These are phyloP conservation scores for Mollisiaceae sp. DNA, from an alignment of 2,329 filamentous ascomycete genomes.

Conservation along the genomic window DNA sequence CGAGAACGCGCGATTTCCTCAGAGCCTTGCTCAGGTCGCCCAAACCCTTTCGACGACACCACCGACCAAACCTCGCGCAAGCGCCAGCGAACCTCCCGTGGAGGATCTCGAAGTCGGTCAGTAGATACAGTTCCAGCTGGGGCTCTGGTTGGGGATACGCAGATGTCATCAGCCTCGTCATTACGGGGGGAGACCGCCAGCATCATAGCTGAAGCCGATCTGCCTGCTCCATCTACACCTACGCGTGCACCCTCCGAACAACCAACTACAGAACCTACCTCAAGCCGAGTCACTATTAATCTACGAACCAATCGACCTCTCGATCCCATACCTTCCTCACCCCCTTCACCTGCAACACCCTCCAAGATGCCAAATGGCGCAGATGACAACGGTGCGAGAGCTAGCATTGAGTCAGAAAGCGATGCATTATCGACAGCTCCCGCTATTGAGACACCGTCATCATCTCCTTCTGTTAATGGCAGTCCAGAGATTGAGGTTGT, in stretches of 20 bases:
- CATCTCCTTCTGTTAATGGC: constrained; percentile 38
- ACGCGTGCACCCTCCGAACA: constrained; percentile 41
- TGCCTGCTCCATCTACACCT: constrained; percentile 40
- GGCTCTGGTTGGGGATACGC: constrained; percentile 27
- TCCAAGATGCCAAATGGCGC: constrained; percentile 36
- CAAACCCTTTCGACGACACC: constrained; percentile 66
- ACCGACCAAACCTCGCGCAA: constrained; percentile 58
- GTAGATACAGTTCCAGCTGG: constrained; percentile 44
- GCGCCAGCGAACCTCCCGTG: constrained; percentile 64
- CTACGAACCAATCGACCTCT: constrained; percentile 54
- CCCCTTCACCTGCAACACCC: constrained; percentile 48
- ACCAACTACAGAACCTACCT: constrained; percentile 50
- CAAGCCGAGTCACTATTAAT: constrained; percentile 66
- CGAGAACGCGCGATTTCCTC: constrained; percentile 65
- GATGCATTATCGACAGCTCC: constrained; percentile 39
- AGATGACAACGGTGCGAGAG: constrained; percentile 31
- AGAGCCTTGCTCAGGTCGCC: constrained; percentile 66
- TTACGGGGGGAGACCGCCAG: constrained; percentile 23
- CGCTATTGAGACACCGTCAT: constrained; percentile 40
- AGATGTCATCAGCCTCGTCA: constrained; percentile 25
- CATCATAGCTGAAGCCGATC: constrained; percentile 41
- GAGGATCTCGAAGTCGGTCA: constrained; percentile 59
- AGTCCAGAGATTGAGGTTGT: constrained; percentile 42
- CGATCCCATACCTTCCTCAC: constrained; percentile 50
- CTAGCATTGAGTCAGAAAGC: constrained; percentile 41